Evolutionary conservation across 139 green algal genomes (phyloP).

Genomic region (Yamagishiella unicocca): DNA sequence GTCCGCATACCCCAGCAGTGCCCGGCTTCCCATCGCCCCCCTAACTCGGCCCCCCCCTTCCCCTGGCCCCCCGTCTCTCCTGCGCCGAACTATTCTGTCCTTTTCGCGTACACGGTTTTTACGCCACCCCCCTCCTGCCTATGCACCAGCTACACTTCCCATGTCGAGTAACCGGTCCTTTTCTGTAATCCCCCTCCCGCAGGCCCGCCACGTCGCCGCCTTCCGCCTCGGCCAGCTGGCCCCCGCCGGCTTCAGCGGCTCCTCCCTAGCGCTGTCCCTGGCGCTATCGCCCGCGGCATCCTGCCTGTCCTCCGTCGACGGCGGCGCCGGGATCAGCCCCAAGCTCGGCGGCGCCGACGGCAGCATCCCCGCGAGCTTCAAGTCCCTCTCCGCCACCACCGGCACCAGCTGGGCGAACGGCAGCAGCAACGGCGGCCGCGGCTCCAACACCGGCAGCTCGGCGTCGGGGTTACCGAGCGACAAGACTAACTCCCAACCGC

Average conservation of each 20-base stretch:
- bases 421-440: background rate
- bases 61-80: no score
- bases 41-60: no score
- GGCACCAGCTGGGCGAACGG: no score
- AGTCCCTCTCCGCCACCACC: background rate
- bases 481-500: background rate
- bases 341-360: background rate
- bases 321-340: background rate
- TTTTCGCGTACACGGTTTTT: no score
- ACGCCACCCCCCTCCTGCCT: no score
- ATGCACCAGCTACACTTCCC: no score
- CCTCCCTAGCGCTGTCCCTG: background rate
- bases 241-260: background rate
- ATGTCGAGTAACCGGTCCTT: no score
- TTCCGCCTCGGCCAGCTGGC: background rate
- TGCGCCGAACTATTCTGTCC: no score
- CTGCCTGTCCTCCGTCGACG: background rate
- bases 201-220: constrained; percentile 11
- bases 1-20: no score
- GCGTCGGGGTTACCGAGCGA: background rate
- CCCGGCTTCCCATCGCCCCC: no score
- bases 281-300: background rate
- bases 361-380: background rate
- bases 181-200: no score
- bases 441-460: background rate